Conservation (phyloP, 345 rosid genomes). For the Hibiscus syriacus region DNA sequence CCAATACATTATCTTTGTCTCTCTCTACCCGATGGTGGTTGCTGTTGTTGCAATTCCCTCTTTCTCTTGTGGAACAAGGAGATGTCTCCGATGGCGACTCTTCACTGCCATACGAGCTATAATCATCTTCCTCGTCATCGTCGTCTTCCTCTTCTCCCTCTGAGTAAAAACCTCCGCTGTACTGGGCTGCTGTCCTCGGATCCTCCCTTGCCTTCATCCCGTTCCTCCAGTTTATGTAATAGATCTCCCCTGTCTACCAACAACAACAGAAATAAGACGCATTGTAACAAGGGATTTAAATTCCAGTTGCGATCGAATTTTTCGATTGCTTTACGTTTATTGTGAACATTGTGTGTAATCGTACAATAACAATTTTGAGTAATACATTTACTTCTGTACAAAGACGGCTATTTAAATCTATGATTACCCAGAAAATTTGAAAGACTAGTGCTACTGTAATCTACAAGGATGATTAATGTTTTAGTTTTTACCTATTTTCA, state of each 20-base stretch:
- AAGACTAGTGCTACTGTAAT: no score
- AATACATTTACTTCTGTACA: no score
- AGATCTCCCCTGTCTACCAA: neutral
- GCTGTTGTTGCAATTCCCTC: neutral
- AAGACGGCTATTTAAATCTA: no score
- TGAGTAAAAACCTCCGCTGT: conserved; percentile 34
- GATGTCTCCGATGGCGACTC: conserved; percentile 74
- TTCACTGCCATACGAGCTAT: conserved; percentile 55
- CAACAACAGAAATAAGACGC: no score
- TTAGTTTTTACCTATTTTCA: no score
- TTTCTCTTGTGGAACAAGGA: conserved; percentile 34
- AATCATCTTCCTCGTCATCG: neutral
- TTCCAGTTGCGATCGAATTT: no score
- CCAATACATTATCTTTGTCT: conserved; percentile 48
- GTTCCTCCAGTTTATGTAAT: neutral
- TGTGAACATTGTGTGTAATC: no score
- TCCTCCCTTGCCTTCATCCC: neutral
- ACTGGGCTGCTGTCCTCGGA: conserved; percentile 32
- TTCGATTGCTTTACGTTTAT: no score
- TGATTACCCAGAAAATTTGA: no score
- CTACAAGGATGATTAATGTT: no score
- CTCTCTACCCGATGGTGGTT: conserved; percentile 12
- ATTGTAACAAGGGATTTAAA: no score
- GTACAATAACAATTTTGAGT: no score
- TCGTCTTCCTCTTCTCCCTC: neutral